Evolutionary conservation across 2,329 filamentous ascomycete genomes (phyloP).

Genomic region (Talaromyces funiculosus): DNA sequence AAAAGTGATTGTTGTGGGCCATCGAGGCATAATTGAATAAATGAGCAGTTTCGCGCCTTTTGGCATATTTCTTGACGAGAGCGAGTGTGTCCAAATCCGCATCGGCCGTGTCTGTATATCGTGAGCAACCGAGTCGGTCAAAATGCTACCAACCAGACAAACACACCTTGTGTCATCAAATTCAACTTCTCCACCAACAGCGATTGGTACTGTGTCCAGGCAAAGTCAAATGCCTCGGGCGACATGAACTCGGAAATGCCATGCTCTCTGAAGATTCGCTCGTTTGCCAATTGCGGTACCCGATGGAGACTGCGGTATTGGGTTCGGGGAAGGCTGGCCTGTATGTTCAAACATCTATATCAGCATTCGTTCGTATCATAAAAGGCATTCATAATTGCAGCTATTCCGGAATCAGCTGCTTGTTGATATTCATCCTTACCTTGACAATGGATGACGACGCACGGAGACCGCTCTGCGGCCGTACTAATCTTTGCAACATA

Average conservation of each 20-base stretch:
- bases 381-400: background rate
- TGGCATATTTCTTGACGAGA: slow-evolving; percentile 69
- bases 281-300: slow-evolving; percentile 47
- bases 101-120: slow-evolving; percentile 54
- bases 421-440: slow-evolving; percentile 16
- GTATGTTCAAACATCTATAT: slow-evolving; percentile 15
- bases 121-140: background rate
- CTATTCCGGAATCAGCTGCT: background rate
- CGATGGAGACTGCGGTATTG: slow-evolving; percentile 38
- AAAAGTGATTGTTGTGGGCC: slow-evolving; percentile 78
- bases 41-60: slow-evolving; percentile 68
- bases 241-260: slow-evolving; percentile 69
- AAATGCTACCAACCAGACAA: background rate
- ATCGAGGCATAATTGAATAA: slow-evolving; percentile 96
- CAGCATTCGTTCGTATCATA: background rate
- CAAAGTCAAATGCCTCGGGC: slow-evolving; percentile 62
- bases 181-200: slow-evolving; percentile 73
- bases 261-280: slow-evolving; percentile 40
- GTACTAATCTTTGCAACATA: slow-evolving; percentile 39
- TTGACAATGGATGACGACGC: slow-evolving; percentile 31
- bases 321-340: slow-evolving; percentile 33
- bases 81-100: slow-evolving; percentile 59
- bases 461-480: slow-evolving; percentile 42
- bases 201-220: slow-evolving; percentile 78
- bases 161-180: slow-evolving; percentile 61